Evolutionary conservation across 805 yeast species (phyloP).

Genomic region (Barnettozyma salicaria): DNA sequence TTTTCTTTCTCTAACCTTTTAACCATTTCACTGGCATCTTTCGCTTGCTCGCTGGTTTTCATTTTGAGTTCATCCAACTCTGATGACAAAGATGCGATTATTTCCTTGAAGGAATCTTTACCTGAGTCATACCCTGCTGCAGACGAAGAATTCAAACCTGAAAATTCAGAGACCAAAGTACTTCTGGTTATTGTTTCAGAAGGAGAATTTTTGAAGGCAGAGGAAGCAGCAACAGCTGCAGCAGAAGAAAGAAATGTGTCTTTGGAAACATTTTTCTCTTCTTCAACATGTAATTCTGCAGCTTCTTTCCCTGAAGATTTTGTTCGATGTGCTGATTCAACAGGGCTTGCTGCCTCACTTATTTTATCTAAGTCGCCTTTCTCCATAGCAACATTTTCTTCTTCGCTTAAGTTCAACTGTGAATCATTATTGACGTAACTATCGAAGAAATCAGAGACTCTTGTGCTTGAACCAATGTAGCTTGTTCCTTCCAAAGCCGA

Average conservation of each 20-base stretch:
- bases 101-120: slow-evolving; percentile 23
- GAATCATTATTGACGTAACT: slow-evolving; percentile 19
- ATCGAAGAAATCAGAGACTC: slow-evolving; percentile 27
- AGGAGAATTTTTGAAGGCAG: neutral
- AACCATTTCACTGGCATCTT: slow-evolving; percentile 51
- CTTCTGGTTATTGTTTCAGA: neutral
- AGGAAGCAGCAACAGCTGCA: slow-evolving; percentile 7
- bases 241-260: too few species aligned
- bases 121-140: slow-evolving; percentile 13
- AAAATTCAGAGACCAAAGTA: neutral
- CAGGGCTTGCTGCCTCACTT: neutral
- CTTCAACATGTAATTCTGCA: too few species aligned
- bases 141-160: too few species aligned
- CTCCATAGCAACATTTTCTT: neutral
- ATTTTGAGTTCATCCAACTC: slow-evolving; percentile 34
- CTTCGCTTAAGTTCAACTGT: slow-evolving; percentile 2
- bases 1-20: slow-evolving; percentile 39
- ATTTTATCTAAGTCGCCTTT: neutral
- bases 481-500: neutral
- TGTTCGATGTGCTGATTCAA: neutral
- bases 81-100: slow-evolving; percentile 28
- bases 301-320: neutral
- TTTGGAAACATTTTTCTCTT: too few species aligned
- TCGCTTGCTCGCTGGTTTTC: slow-evolving; percentile 46
- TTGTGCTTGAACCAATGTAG: slow-evolving; percentile 11